Base-by-base conservation (phyloP, 1,284 basidiomycete species). In the Mycena citricolor region DNA sequence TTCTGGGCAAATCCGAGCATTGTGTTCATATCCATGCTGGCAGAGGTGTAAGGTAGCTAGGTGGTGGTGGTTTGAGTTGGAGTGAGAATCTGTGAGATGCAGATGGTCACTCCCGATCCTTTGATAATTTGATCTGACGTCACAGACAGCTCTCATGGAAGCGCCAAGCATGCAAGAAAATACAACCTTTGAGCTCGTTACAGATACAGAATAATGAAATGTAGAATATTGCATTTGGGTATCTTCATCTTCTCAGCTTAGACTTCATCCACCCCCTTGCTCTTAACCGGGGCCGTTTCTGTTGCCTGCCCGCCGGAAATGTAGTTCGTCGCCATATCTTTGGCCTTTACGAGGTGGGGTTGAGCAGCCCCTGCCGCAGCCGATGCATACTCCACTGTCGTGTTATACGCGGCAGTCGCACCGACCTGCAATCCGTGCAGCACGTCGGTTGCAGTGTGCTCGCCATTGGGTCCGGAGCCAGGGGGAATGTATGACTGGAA, bases 281-380 rank as follows among this genome's bases (percentile, higher is more conserved):
- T 51, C 44, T 22, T 52, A 52, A 42, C 56, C 44, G 39, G 55
- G 56, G 25, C 61, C 54, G 31, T 53, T 24, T 57, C 52, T 11
- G 50, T 55, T 14, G 49, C 52, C 39, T 39, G 34, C 43, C 49
- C 14, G 22, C 56, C 39, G 23, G 59, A 44, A 10, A 52, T 4
- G 30, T 55, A 53, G 3, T 54, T 55, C 37, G 61, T 56, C 0
- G 57, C 60, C 1, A 52, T 43, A n/a, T 63, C 62, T 24, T 59
- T 61, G 20, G 61, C 65, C 13, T 57, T 61, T 10, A 68, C 64
- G 19, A 69, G 43, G 28, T 71, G 66, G 3, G 66, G 66, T 44
- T 70, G 63, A 1, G 61, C 66, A n/a, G 62, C 62, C 34, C 65
- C 58, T 42, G 70, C 66, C 4, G 72, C 73, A 0, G 69, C 61